Evolutionary conservation across 179 eudicot species (phyloP).

Genomic region (Heliamphora pulchella): DNA sequence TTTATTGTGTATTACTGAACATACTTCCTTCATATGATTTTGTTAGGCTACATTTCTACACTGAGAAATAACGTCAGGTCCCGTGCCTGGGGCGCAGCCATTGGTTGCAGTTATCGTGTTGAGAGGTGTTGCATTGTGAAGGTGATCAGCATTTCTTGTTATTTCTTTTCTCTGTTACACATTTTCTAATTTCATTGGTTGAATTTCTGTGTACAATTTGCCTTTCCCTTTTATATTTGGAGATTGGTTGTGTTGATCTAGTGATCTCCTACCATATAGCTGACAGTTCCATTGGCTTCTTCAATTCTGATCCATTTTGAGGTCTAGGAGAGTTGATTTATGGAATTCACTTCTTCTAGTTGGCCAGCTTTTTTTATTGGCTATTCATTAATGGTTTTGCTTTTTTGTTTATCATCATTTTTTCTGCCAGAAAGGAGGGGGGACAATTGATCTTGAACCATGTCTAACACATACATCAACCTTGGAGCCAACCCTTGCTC

Average conservation of each 20-base stretch:
- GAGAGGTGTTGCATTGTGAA: constrained; percentile 88
- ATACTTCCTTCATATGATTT: not conserved
- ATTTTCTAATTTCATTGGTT: not conserved
- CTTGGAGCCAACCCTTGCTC: constrained; percentile 97
- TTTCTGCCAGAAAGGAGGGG: constrained; percentile 78
- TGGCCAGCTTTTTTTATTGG: not conserved
- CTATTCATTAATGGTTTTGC: constrained; percentile 5
- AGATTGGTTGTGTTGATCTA: constrained; percentile 4
- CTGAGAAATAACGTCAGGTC: constrained; percentile 94
- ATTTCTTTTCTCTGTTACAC: not conserved
- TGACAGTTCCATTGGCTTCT: constrained; percentile 9
- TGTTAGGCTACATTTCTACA: constrained; percentile 74
- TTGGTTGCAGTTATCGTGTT: constrained; percentile 92
- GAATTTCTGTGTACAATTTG: not conserved
- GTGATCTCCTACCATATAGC: not conserved
- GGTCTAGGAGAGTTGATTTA: not conserved
- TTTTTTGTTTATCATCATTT: not conserved
- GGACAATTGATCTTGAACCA: constrained; percentile 79
- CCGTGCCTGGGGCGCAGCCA: constrained; percentile 99
- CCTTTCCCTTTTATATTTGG: not conserved
- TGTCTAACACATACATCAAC: constrained; percentile 86
- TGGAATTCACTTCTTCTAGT: constrained; percentile 12
- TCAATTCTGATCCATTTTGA: not conserved
- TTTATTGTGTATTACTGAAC: constrained; percentile 4
- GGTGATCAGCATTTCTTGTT: constrained; percentile 34